These are phyloP conservation scores for Puccinia novopanici DNA, from an alignment of 1,284 basidiomycete genomes.

Conservation along the genomic window DNA sequence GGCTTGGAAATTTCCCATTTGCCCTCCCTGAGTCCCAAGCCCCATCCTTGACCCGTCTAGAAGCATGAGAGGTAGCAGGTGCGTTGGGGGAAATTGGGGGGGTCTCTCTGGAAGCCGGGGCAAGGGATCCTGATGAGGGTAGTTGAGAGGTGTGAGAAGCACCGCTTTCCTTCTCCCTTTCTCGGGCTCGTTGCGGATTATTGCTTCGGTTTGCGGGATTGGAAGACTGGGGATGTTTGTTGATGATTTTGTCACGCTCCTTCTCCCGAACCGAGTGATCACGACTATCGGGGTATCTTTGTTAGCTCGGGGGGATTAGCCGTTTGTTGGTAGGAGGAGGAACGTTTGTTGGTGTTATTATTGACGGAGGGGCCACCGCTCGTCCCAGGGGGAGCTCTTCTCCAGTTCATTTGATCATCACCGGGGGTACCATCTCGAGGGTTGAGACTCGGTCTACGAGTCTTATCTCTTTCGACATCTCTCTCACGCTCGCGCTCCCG, in stretches of 20 bases:
- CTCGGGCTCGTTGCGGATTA: constrained; percentile 32
- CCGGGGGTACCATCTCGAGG: constrained; percentile 28
- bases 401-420: constrained; percentile 41
- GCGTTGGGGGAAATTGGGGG: constrained; percentile 1
- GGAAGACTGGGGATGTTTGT: constrained; percentile 11
- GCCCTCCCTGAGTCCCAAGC: constrained; percentile 48
- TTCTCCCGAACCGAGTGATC: constrained; percentile 31
- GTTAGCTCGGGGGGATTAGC: constrained; percentile 6
- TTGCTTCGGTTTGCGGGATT: constrained; percentile 16
- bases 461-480: constrained; percentile 29
- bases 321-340: constrained; percentile 25
- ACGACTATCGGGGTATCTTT: constrained; percentile 29
- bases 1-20: constrained; percentile 46
- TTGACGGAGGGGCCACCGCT: constrained; percentile 7
- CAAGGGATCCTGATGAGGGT: neutral
- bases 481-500: constrained; percentile 40
- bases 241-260: constrained; percentile 14
- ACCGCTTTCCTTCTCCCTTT: constrained; percentile 20
- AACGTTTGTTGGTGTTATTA: constrained; percentile 7
- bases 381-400: constrained; percentile 18
- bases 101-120: constrained; percentile 7
- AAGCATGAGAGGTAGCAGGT: constrained; percentile 8
- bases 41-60: constrained; percentile 45
- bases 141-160: constrained; percentile 10
- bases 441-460: constrained; percentile 10